Percentiles rank a stretch among this genome's conserved stretches.
phyloP scores from a whole-genome alignment of 2,329 filamentous ascomycete genomes.

The Sclerotinia trifoliorum region DNA sequence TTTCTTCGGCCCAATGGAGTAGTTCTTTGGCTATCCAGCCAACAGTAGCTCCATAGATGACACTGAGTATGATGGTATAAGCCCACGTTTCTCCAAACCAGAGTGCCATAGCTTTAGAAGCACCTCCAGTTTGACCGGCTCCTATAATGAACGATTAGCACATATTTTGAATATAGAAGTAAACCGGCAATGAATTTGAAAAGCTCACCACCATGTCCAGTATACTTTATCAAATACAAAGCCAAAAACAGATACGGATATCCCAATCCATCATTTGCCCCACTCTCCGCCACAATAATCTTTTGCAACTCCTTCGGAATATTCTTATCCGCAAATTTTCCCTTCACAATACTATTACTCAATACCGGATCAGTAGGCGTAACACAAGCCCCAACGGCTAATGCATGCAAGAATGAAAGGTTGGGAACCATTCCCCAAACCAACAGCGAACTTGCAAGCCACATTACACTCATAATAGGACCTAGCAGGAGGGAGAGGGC shows the following conservation, averaged over 20 bases:
- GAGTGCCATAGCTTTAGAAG: constrained; percentile 64
- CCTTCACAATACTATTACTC: constrained; percentile 88
- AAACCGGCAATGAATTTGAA: constrained; percentile 22
- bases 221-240: constrained; percentile 78
- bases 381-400: constrained; percentile 81
- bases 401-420: constrained; percentile 71
- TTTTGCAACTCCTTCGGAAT: constrained; percentile 78
- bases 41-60: constrained; percentile 72
- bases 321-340: constrained; percentile 88
- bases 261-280: constrained; percentile 80
- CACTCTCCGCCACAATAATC: constrained; percentile 76
- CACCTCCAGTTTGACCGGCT: constrained; percentile 54
- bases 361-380: constrained; percentile 88
- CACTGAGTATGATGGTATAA: constrained; percentile 76
- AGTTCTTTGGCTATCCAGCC: constrained; percentile 81
- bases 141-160: constrained; percentile 4
- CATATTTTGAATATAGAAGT: neutral
- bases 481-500: constrained; percentile 72
- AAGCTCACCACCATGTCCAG: constrained; percentile 51
- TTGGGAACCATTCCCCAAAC: constrained; percentile 74
- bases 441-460: constrained; percentile 75
- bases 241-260: constrained; percentile 88
- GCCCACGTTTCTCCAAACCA: constrained; percentile 88
- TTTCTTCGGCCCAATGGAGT: constrained; percentile 80
- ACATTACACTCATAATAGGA: constrained; percentile 84